Evolutionary conservation across 148 eudicot genomes (phyloP).

Genomic region (Fagopyrum tataricum): DNA sequence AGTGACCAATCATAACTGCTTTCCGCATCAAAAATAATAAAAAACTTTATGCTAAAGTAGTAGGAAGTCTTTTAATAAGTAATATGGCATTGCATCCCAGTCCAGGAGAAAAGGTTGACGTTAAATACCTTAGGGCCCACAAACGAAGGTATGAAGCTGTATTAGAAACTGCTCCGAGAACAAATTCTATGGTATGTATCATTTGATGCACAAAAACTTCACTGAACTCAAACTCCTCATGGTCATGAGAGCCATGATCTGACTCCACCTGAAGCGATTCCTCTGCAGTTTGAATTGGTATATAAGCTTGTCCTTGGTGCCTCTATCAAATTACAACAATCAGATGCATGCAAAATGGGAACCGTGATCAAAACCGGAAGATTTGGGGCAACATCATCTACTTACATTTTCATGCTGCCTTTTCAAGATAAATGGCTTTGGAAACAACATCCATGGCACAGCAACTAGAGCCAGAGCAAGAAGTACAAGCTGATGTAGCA

Average conservation of each 20-base stretch:
- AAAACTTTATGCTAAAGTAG: neutral
- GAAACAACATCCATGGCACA: constrained; percentile 98
- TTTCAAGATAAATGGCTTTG: constrained; percentile 90
- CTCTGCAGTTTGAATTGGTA: constrained; percentile 53
- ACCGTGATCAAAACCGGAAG: neutral
- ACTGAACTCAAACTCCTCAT: constrained; percentile 92
- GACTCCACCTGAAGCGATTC: constrained; percentile 55
- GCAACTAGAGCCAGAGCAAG: constrained; percentile 73
- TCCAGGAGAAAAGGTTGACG: neutral
- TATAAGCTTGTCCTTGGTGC: constrained; percentile 74
- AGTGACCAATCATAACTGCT: too few relatives aligned
- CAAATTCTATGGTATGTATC: constrained; percentile 93
- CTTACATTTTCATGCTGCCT: constrained; percentile 66
- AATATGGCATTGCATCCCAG: constrained; percentile 1
- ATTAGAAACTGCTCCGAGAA: constrained; percentile 97
- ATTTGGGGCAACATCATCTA: neutral
- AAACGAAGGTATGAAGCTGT: constrained; percentile 97
- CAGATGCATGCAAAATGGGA: neutral
- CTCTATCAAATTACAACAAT: constrained; percentile 36
- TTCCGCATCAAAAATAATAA: too few relatives aligned
- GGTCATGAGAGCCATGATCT: constrained; percentile 59
- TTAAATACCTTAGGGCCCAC: constrained; percentile 87
- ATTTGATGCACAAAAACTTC: constrained; percentile 95
- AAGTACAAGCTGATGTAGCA: constrained; percentile 54
- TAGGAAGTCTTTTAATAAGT: neutral